Evolutionary conservation across 768 basidiomycete genomes (phyloP), one percentile per base, ranked within the genome.

Genomic region (Tricholoma sp.): DNA sequence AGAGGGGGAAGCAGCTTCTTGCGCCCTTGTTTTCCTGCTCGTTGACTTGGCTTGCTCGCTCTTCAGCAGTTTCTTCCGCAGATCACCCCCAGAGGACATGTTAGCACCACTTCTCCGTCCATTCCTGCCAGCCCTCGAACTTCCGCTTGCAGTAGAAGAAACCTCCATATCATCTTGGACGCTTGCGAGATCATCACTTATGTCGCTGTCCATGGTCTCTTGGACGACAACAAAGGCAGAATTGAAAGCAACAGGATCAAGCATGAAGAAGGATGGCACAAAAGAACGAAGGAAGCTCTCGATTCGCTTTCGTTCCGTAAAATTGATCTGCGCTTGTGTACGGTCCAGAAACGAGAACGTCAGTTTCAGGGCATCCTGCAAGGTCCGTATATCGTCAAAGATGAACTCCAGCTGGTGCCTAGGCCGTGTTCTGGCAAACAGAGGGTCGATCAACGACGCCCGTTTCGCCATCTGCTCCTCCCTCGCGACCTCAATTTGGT

Each of bases 291-390:
- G 66, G 67, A 91, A 91, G 0, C 79, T 79, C 70, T 99, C 97
- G 32, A 97, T 87, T 63, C 86, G 79, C 66, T 83, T 86, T 66
- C 92, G 77, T 64, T 98, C 94, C 8, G 78, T 74, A 12, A 79
- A 77, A 27, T 80, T 79, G 54, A 92, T 81, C 69, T 88, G 87
- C 7, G 81, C 86, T 59, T 86, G 86, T 16, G 89, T 89, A 37
- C 96, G 88, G 67, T 98, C 96, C 63, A 99, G 76, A 72, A 92
- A 91, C 2, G 91, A 91, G 65, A 98, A 83, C 32, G 89, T 83
- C 66, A 99, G 79, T 76, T 95, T 95, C 69, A 96, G 70, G 21
- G 84, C 80, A 66, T 99, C 97, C 67, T 92, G 91, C 56, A 98
- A 68, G 9, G 94, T 88, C 16, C 78, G 76, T 10, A 83, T 74